Evolutionary conservation across 805 yeast genomes (phyloP).

Genomic region (Grigorovia transvaalensis): DNA sequence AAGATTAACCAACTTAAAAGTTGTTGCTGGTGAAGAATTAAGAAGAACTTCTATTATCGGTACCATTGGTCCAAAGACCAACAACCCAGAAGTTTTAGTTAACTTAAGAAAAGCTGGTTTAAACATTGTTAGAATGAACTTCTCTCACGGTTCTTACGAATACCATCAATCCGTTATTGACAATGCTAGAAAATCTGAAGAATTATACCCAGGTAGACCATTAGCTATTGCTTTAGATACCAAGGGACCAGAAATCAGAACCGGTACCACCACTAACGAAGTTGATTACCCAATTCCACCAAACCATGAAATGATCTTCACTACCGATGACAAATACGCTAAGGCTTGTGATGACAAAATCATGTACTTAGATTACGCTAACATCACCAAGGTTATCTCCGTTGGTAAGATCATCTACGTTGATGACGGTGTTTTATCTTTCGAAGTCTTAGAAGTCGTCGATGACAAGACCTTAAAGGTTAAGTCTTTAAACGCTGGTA

Average conservation of each 20-base stretch:
- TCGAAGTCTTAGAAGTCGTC: constrained; percentile 76
- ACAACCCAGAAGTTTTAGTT: constrained; percentile 73
- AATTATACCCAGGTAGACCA: constrained; percentile 87
- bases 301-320: constrained; percentile 83
- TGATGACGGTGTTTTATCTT: constrained; percentile 96
- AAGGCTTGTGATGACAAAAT: constrained; percentile 62
- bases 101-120: constrained; percentile 93
- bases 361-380: constrained; percentile 90
- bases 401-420: constrained; percentile 85
- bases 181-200: constrained; percentile 91
- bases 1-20: constrained; percentile 78
- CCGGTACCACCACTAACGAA: constrained; percentile 82
- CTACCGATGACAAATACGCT: constrained; percentile 79
- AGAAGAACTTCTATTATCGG: constrained; percentile 97
- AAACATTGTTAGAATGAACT: constrained; percentile 97
- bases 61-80: constrained; percentile 98
- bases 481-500: constrained; percentile 86
- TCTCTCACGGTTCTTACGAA: constrained; percentile 96
- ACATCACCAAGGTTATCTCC: constrained; percentile 89
- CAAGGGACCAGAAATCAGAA: constrained; percentile 99
- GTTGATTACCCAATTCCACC: constrained; percentile 75
- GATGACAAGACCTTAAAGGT: constrained; percentile 79
- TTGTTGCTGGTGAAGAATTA: constrained; percentile 64
- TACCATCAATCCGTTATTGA: constrained; percentile 96
- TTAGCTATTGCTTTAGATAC: constrained; percentile 97